A percentile compares a stretch with the other conserved stretches of the same genome.
phyloP scores from a whole-genome alignment of 2,329 filamentous ascomycete genomes.

The Neonectria faginata region DNA sequence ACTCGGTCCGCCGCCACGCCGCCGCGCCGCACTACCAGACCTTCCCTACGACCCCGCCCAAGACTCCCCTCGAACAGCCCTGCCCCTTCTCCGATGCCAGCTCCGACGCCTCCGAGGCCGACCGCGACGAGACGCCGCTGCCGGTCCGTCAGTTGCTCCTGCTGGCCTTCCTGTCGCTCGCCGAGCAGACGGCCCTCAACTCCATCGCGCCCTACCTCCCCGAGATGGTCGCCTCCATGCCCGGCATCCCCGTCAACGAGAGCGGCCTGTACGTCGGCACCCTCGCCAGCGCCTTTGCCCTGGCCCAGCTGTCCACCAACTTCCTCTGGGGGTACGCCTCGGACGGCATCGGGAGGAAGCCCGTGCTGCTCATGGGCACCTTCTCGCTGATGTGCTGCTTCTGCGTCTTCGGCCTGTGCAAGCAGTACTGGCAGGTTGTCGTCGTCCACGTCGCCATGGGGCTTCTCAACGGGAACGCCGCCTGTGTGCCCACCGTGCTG shows the following conservation, averaged over 20 bases:
- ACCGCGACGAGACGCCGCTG: conserved; percentile 75
- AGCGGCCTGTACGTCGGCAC: conserved; percentile 90
- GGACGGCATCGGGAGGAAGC: conserved; percentile 79
- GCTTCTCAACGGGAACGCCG: conserved; percentile 92
- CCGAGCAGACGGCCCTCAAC: conserved; percentile 96
- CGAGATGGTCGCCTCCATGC: conserved; percentile 88
- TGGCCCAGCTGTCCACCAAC: conserved; percentile 93
- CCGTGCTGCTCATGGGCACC: conserved; percentile 81
- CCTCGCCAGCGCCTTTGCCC: conserved; percentile 89
- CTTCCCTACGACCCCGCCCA: conserved; percentile 80
- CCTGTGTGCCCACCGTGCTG: conserved; percentile 90
- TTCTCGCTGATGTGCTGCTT: conserved; percentile 86
- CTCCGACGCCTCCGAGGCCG: conserved; percentile 47
- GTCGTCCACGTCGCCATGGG: conserved; percentile 92
- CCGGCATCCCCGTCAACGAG: conserved; percentile 76
- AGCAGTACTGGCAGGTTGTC: conserved; percentile 84
- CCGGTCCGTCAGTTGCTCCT: conserved; percentile 86
- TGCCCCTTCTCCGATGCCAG: conserved; percentile 43
- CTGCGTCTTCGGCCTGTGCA: conserved; percentile 87
- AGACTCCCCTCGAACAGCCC: conserved; percentile 68
- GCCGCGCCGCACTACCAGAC: conserved; percentile 78
- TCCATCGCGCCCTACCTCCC: conserved; percentile 96
- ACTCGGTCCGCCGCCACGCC: conserved; percentile 54
- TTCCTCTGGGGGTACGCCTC: conserved; percentile 69
- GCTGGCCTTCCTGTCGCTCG: conserved; percentile 87